These are phyloP conservation scores for Diversispora epigaea DNA, from an alignment of 192 early-diverging fungal genomes.

Conservation along the genomic window DNA sequence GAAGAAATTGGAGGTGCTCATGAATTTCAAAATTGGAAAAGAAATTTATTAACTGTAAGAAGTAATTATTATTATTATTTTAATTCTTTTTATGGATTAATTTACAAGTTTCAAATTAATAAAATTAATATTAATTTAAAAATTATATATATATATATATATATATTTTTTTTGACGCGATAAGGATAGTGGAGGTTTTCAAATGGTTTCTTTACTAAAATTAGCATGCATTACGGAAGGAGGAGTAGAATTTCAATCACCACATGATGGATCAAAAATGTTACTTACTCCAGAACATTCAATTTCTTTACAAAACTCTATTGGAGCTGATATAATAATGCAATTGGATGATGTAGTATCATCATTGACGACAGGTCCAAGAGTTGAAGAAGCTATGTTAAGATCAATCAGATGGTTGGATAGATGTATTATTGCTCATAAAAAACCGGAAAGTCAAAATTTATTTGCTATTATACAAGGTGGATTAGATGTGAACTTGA, in stretches of 20 bases:
- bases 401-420: constrained; percentile 87
- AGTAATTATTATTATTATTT: not conserved
- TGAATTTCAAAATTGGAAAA: constrained; percentile 77
- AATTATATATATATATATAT: not conserved
- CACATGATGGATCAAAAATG: constrained; percentile 79
- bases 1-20: constrained; percentile 75
- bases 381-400: constrained; percentile 89
- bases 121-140: not conserved
- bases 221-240: constrained; percentile 81
- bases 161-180: not conserved
- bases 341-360: constrained; percentile 89
- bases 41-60: constrained; percentile 69
- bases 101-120: not conserved
- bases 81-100: not conserved
- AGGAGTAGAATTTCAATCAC: constrained; percentile 82
- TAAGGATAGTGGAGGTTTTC: constrained; percentile 79
- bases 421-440: constrained; percentile 76
- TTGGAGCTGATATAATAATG: constrained; percentile 91
- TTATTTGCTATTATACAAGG: constrained; percentile 90
- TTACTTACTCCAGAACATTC: constrained; percentile 86
- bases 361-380: constrained; percentile 72
- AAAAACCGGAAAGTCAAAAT: constrained; percentile 70
- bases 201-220: constrained; percentile 88
- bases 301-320: constrained; percentile 81
- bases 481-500: constrained; percentile 67